A percentile compares a stretch with the other conserved stretches of the same genome.
These are phyloP conservation scores for Kluyveromyces sp. DNA, from an alignment of 1,139 yeast genomes.

Conservation along the genomic window DNA sequence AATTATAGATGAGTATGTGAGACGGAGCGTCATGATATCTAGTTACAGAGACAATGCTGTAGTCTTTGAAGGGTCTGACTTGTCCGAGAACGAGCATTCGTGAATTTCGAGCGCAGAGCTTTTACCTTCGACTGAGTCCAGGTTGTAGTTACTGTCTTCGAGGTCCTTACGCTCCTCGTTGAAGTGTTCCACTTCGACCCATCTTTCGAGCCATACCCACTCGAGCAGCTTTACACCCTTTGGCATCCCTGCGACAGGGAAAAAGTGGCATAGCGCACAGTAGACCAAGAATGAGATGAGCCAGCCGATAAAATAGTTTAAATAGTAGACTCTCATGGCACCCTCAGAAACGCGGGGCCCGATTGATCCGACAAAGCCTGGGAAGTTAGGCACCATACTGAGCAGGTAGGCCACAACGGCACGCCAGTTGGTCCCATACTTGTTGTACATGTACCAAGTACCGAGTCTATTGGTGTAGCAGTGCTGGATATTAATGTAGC, in stretches of 20 bases:
- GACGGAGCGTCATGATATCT: too few relatives aligned
- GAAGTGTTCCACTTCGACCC: constrained; percentile 58
- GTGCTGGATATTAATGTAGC: constrained; percentile 56
- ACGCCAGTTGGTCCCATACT: constrained; percentile 72
- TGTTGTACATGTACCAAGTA: constrained; percentile 52
- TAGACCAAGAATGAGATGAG: constrained; percentile 48
- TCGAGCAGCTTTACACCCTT: constrained; percentile 17
- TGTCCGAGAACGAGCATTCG: not conserved
- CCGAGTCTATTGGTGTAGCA: constrained; percentile 44
- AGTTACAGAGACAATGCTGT: not conserved
- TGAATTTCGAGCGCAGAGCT: not conserved
- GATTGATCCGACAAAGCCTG: constrained; percentile 79
- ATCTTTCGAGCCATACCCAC: constrained; percentile 40
- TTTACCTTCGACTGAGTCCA: not conserved
- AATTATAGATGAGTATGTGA: too few relatives aligned
- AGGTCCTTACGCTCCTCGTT: constrained; percentile 34
- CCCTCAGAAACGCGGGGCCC: constrained; percentile 66
- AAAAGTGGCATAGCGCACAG: constrained; percentile 41
- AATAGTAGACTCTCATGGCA: constrained; percentile 63
- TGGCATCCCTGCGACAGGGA: constrained; percentile 57
- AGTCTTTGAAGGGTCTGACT: not conserved
- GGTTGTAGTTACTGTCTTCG: constrained; percentile 10
- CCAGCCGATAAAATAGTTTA: constrained; percentile 74
- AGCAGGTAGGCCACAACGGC: constrained; percentile 63
- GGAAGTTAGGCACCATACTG: constrained; percentile 76